Evolutionary conservation across 2,329 filamentous ascomycete species (phyloP), one percentile per base, ranked within the genome.

Genomic region (Arthrobotrys musiformis): DNA sequence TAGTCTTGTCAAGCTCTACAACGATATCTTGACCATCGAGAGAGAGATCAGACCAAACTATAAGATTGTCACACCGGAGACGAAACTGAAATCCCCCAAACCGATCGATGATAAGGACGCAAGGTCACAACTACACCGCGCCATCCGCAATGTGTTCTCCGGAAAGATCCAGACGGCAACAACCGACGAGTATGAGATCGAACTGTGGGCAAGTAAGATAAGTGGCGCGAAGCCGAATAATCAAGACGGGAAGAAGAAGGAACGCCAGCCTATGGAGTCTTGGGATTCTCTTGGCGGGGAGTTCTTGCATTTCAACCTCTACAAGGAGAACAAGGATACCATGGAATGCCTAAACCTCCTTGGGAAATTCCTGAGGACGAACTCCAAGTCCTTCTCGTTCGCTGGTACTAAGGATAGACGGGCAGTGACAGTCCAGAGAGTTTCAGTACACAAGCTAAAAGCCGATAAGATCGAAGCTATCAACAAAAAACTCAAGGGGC

Each of bases 241-340:
- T 26, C 61, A 56, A 35, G 68, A 64, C 81, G 72, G 77, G 81
- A 83, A 64, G 24, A 70, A 58, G 30, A 52, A 64, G 2, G 63
- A 44, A 8, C 72, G 72, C 28, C 64, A 22, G 11, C 46, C 72
- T 9, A 66, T 76, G 11, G 72, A 76, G 22, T 76, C 72, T 15
- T 76, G 72, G 72, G 72, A 76, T 46, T 63, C 64, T 2, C 66
- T 76, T 17, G 72, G 87, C n/a, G 93, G 92, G 17, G 91, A 93
- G 58, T 95, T 93, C 83, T 85, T 97, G 13, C 93, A 97, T 83
- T 97, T 97, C 83, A 94, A 92, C 0, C 86, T 97, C 62, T 96
- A 94, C 88, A 97, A 97, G 85, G 94, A 97, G 85, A 97, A 97
- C 85, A 94, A 94, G 82, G 94, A 97, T 82, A 97, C 94, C 0